Conservation (phyloP, 768 basidiomycete species). For the Leccinum uliginosum region DNA sequence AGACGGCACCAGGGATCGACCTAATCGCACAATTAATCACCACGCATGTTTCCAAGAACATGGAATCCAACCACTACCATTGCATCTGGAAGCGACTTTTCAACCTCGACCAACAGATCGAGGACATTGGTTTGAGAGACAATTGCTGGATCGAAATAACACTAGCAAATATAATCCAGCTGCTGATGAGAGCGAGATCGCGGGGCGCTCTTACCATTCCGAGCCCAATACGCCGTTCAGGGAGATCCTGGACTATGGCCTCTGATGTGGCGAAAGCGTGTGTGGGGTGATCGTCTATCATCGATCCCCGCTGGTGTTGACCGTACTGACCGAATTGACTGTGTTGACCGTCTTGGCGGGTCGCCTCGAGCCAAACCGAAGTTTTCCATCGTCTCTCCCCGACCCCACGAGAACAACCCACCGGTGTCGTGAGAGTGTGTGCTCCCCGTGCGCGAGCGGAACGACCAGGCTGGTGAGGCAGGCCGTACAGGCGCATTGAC, state of each 20-base stretch:
- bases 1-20: constrained; percentile 56
- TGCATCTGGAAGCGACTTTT: constrained; percentile 37
- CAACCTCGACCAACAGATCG: constrained; percentile 34
- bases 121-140: constrained; percentile 45
- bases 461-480: constrained; percentile 79
- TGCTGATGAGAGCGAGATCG: neutral
- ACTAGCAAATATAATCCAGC: constrained; percentile 24
- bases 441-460: constrained; percentile 78
- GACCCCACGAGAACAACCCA: constrained; percentile 66
- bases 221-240: too few species aligned
- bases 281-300: constrained; percentile 10
- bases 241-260: too few species aligned
- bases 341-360: constrained; percentile 39
- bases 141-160: constrained; percentile 44
- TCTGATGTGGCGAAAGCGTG: neutral
- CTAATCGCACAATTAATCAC: constrained; percentile 23
- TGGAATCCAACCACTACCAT: constrained; percentile 34
- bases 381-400: constrained; percentile 61
- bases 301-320: constrained; percentile 21
- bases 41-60: neutral
- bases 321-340: constrained; percentile 14
- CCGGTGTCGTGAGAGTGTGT: constrained; percentile 63
- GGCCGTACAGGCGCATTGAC: constrained; percentile 51
- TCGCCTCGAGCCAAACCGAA: constrained; percentile 72
- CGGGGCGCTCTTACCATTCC: constrained; percentile 40